Evolutionary conservation across 2,329 filamentous ascomycete genomes (phyloP).

Genomic region (Aspergillus sp.): DNA sequence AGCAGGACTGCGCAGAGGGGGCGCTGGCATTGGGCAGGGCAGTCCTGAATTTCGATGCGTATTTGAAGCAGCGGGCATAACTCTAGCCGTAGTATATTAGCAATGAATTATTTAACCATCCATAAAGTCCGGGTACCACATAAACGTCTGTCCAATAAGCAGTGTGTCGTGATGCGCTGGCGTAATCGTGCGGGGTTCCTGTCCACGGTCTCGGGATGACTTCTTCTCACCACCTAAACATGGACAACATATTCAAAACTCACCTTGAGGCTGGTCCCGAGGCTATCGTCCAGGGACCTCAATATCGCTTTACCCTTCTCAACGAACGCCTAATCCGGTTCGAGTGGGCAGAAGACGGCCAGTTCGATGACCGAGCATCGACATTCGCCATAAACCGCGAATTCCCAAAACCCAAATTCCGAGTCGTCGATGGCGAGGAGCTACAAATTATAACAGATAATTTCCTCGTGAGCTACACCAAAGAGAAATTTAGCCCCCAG

Average conservation of each 20-base stretch:
- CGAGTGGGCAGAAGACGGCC: constrained; percentile 61
- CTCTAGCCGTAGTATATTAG: no score
- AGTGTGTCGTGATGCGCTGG: not conserved
- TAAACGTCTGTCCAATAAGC: not conserved
- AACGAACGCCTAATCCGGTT: constrained; percentile 58
- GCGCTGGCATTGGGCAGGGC: not conserved
- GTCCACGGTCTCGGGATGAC: not conserved
- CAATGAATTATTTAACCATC: no score
- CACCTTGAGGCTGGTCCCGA: constrained; percentile 47
- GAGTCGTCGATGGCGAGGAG: constrained; percentile 47
- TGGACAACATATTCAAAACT: constrained; percentile 23
- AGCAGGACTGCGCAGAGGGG: not conserved
- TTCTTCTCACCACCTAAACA: not conserved
- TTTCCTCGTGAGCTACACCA: constrained; percentile 61
- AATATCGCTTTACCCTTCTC: constrained; percentile 62
- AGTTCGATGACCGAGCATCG: constrained; percentile 63
- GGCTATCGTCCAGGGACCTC: constrained; percentile 47
- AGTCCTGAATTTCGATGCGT: not conserved
- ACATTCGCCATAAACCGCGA: constrained; percentile 60
- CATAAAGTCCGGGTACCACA: no score
- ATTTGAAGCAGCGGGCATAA: not conserved
- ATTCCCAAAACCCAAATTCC: constrained; percentile 50
- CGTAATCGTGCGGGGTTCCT: not conserved
- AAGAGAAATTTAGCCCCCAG: constrained; percentile 53
- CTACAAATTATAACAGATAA: constrained; percentile 58